phyloP scores from a whole-genome alignment of 139 green algal species.

The Spirogloea muscicola region DNA sequence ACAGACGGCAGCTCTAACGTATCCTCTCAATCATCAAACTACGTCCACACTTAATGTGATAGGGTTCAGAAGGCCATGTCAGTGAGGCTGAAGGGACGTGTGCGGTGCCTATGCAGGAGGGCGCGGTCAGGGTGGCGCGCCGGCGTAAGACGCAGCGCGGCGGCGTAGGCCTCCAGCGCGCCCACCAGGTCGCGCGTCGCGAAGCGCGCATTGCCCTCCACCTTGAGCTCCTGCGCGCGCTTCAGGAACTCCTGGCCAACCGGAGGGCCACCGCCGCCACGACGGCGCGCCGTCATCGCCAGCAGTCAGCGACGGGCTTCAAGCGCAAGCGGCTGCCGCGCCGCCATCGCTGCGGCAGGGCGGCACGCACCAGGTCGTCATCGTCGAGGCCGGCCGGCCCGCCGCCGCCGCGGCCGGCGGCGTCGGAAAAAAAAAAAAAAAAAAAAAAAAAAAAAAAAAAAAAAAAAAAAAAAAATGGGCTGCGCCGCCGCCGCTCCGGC shows the following conservation, averaged over 20 bases:
- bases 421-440: no score
- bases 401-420: no score
- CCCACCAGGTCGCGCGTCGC: slow-evolving; percentile 2
- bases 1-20: background rate
- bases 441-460: no score
- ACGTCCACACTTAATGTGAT: background rate
- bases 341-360: no score
- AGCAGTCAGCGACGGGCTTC: no score
- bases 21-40: background rate
- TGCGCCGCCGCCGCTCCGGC: no score
- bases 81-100: background rate
- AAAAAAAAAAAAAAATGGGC: no score
- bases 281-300: no score
- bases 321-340: no score
- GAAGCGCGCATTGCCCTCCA: slow-evolving; percentile 36
- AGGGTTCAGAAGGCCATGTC: background rate
- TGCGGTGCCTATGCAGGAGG: slow-evolving; percentile 27
- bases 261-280: no score
- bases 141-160: slow-evolving; percentile 18
- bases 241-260: slow-evolving; percentile 10
- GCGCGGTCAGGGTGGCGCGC: slow-evolving; percentile 15
- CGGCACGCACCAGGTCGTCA: no score
- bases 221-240: slow-evolving; percentile 32
- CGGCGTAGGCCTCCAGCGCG: slow-evolving; percentile 19
- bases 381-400: no score